Percentiles rank a stretch among this genome's conserved stretches.
Evolutionary conservation across 2,329 filamentous ascomycete genomes (phyloP).

Genomic region (Neurospora sp.): DNA sequence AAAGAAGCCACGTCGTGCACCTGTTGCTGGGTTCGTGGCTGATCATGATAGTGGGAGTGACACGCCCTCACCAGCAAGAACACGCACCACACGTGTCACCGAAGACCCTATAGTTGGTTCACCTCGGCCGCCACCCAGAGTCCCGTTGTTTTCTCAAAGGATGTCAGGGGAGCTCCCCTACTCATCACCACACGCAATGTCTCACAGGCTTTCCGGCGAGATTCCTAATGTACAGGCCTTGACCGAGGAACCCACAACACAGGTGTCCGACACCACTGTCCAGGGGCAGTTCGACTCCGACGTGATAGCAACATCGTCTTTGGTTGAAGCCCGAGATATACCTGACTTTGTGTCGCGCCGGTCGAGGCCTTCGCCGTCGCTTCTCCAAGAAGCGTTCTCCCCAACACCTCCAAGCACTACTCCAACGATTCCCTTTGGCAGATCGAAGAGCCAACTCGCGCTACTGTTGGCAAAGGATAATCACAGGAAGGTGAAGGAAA

Average conservation of each 20-base stretch:
- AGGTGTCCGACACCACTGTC: slow-evolving; percentile 13
- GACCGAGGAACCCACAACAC: slow-evolving; percentile 13
- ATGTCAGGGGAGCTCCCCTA: not conserved
- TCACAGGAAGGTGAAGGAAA: slow-evolving; percentile 23
- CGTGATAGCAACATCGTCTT: slow-evolving; percentile 9
- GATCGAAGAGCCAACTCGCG: slow-evolving; percentile 51
- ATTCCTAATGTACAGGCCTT: slow-evolving; percentile 12
- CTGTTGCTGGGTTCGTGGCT: slow-evolving; percentile 14
- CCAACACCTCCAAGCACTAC: slow-evolving; percentile 39
- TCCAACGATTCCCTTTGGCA: slow-evolving; percentile 38
- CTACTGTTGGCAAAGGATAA: slow-evolving; percentile 45
- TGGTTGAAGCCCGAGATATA: slow-evolving; percentile 14
- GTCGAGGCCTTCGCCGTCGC: slow-evolving; percentile 19
- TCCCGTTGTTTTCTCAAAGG: not conserved
- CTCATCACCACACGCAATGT: slow-evolving; percentile 2
- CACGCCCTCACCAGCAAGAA: slow-evolving; percentile 6
- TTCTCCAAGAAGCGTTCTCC: slow-evolving; percentile 29
- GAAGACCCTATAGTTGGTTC: not conserved
- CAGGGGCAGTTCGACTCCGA: slow-evolving; percentile 20
- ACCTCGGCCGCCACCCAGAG: not conserved
- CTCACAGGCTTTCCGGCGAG: slow-evolving; percentile 8
- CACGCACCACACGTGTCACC: not conserved
- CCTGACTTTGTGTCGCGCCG: slow-evolving; percentile 9
- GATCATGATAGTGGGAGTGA: slow-evolving; percentile 1
- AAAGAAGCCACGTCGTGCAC: slow-evolving; percentile 2